These are phyloP conservation scores for Talaromyces sp. DNA, from an alignment of 2,329 filamentous ascomycete species.

Conservation along the genomic window DNA sequence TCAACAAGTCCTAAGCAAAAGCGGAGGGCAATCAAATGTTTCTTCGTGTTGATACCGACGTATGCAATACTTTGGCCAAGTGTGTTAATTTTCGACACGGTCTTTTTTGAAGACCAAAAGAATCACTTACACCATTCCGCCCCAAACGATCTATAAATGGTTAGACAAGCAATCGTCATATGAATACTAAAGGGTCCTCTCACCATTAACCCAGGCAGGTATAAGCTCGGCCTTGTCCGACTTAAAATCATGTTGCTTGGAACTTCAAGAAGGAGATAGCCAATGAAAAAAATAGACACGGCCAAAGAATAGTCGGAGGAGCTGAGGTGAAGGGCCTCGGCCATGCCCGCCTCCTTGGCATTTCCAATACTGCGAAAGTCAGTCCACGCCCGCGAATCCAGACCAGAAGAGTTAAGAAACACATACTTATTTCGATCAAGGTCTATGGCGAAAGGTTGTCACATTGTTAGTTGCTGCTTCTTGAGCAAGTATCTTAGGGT, in stretches of 20 bases:
- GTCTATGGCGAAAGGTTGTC: not conserved
- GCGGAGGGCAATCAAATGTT: slow-evolving; percentile 7
- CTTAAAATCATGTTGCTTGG: not conserved
- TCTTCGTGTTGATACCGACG: slow-evolving; percentile 3
- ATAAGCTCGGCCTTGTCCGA: not conserved
- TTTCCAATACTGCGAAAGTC: not conserved
- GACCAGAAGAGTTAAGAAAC: not conserved
- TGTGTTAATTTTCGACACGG: not conserved
- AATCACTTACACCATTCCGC: slow-evolving; percentile 1
- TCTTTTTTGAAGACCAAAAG: not conserved
- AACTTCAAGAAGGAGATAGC: not conserved
- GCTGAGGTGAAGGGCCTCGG: not conserved
- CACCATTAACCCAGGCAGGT: not conserved
- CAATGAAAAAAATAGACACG: slow-evolving; percentile 2
- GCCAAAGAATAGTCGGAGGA: not conserved
- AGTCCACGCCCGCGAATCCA: not conserved
- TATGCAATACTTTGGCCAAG: slow-evolving; percentile 2
- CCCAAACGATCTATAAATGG: slow-evolving; percentile 2
- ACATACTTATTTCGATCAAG: not conserved
- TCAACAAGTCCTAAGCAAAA: slow-evolving; percentile 7
- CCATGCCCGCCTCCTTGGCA: not conserved
- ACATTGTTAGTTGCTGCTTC: not conserved
- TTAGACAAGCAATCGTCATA: not conserved
- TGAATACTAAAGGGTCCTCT: not conserved
- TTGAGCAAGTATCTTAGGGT: not conserved